These are phyloP conservation scores for Cyberlindnera meyerae DNA, from an alignment of 805 yeast genomes.

Conservation along the genomic window DNA sequence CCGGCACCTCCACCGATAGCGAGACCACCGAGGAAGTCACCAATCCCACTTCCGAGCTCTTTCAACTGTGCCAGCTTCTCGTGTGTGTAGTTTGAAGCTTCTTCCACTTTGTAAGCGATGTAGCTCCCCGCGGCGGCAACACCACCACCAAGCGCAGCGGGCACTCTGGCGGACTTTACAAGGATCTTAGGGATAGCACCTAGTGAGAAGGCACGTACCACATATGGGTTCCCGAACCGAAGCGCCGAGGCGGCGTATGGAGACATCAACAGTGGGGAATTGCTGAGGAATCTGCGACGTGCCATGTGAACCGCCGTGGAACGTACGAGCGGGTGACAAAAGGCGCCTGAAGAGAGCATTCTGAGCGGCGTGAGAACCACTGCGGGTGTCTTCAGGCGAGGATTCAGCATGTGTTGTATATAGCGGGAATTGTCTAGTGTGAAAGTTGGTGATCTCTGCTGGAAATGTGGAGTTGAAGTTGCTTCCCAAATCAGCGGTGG, in stretches of 20 bases:
- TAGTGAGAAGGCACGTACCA: slow-evolving; percentile 19
- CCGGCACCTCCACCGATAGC: slow-evolving; percentile 24
- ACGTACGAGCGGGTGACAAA: neutral
- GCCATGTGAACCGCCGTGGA: neutral
- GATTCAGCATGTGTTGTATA: too few species aligned
- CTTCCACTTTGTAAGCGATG: slow-evolving; percentile 86
- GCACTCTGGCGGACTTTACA: slow-evolving; percentile 52
- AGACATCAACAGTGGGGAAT: slow-evolving; percentile 5
- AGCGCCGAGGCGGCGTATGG: slow-evolving; percentile 1
- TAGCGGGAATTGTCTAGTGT: too few species aligned
- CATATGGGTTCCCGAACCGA: neutral
- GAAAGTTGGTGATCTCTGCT: too few species aligned
- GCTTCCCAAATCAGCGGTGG: neutral
- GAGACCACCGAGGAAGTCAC: slow-evolving; percentile 33
- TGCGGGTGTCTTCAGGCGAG: too few species aligned
- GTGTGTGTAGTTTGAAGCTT: slow-evolving; percentile 67
- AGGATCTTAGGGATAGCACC: slow-evolving; percentile 47
- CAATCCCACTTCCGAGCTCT: slow-evolving; percentile 54
- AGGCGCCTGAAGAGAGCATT: neutral
- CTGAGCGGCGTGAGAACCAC: too few species aligned
- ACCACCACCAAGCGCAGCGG: slow-evolving; percentile 85
- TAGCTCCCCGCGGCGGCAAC: slow-evolving; percentile 93
- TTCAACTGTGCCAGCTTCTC: slow-evolving; percentile 60
- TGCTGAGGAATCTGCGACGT: slow-evolving; percentile 7
- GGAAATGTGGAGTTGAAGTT: too few species aligned